Evolutionary conservation across 805 yeast genomes (phyloP), one percentile per base, ranked within the genome.

Genomic region (Wickerhamiella lipophila): DNA sequence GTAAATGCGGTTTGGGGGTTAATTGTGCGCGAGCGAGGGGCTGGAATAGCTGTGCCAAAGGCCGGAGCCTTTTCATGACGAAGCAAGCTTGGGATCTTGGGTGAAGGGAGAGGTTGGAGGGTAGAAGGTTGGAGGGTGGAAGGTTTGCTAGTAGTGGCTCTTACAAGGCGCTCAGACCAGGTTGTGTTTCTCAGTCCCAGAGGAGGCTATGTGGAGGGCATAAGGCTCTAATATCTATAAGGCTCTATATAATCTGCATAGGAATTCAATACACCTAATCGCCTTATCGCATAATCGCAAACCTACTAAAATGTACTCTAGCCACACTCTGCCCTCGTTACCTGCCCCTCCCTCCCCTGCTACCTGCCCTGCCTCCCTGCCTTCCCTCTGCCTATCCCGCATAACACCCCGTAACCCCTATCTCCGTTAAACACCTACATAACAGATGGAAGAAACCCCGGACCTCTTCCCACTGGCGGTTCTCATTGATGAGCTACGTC

Each of bases 401-500:
- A 29, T 15, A 32, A 32, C 38, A 32, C 19, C 38, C 38, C 18
- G 15, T 12, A 5, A n/a, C 13, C 15, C 9, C 9, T 25, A 25
- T 9, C 27, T 9, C 27, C 27, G 9, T 25, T 9, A 25, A 6
- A 32, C 19, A 32, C 38, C 18, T 32, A 40, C 43, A 15, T 21
- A 27, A 4, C 23, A 16, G 39, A 44, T 44, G 47, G 41, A 32
- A 44, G 47, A 44, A 16, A 44, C 47, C n/a, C 41, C 48, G 61
- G 87, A 81, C 58, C 74, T 92, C 50, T 89, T 85, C 61, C 98
- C 99, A 41, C 76, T 92, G 66, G 98, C 98, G 13, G 74, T 92
- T 57, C 75, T 92, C 52, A 87, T 92, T 85, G 98, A 94, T 64
- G 99, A 94, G 67, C 75, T 92, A 65, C 84, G 84, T 68, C 96